Percentiles rank a stretch among this genome's conserved stretches.
These are phyloP conservation scores for Lycium ferocissimum DNA, from an alignment of 257 asterid species.

Conservation along the genomic window DNA sequence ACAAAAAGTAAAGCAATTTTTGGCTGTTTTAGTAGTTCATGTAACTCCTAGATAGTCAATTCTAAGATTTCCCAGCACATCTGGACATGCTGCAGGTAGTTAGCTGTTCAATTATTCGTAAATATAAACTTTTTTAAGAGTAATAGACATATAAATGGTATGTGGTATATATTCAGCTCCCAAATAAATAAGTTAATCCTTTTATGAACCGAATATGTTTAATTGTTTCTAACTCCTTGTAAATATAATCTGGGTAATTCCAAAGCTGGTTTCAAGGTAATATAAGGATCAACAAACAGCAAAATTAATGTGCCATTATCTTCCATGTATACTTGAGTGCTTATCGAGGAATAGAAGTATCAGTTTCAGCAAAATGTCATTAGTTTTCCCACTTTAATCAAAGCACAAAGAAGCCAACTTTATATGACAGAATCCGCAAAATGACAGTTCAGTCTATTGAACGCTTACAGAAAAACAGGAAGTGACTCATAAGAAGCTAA, in stretches of 20 bases:
- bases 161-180: not conserved
- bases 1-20: not conserved
- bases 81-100: conserved; percentile 5
- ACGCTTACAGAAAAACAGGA: not conserved
- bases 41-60: not conserved
- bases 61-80: not conserved
- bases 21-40: not conserved
- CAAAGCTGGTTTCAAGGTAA: not conserved
- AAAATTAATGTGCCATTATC: not conserved
- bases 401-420: not conserved
- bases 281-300: not conserved
- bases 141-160: not conserved
- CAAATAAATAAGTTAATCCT: not conserved
- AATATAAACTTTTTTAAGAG: not conserved
- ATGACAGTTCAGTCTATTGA: not conserved
- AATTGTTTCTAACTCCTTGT: not conserved
- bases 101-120: not conserved
- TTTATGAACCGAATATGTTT: not conserved
- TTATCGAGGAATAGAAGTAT: not conserved
- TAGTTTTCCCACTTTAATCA: not conserved
- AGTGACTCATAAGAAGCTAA: conserved; percentile 17
- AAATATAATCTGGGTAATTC: not conserved
- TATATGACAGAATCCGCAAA: not conserved
- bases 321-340: not conserved
- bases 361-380: not conserved